phyloP scores from a whole-genome alignment of 495 filamentous ascomycete genomes.

The Daldinia bambusicola region DNA sequence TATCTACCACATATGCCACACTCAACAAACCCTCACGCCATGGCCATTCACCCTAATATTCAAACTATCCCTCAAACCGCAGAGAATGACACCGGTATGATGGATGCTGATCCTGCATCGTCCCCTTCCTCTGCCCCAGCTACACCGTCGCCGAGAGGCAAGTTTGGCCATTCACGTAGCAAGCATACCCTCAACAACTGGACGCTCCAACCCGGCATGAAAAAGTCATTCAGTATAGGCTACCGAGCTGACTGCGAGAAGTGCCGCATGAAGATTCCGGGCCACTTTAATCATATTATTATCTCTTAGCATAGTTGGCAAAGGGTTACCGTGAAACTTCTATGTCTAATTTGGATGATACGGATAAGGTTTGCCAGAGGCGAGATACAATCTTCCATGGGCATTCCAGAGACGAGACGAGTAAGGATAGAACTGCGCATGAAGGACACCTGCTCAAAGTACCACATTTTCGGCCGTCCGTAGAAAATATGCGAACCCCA shows the following conservation, averaged over 20 bases:
- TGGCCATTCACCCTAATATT: slow-evolving; percentile 49
- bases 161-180: slow-evolving; percentile 57
- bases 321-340: background rate
- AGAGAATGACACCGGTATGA: slow-evolving; percentile 46
- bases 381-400: background rate
- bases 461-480: background rate
- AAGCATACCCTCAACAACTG: slow-evolving; percentile 61
- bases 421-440: background rate
- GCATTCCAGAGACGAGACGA: background rate
- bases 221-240: slow-evolving; percentile 80
- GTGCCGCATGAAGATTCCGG: slow-evolving; percentile 79
- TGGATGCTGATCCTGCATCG: slow-evolving; percentile 46
- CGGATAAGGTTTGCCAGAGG: background rate
- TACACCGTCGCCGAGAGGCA: slow-evolving; percentile 50
- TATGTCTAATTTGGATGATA: slow-evolving; percentile 2
- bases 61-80: slow-evolving; percentile 42
- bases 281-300: slow-evolving; percentile 89
- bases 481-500: background rate
- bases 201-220: slow-evolving; percentile 65
- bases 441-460: background rate
- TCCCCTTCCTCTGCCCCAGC: slow-evolving; percentile 46
- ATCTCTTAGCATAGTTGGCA: slow-evolving; percentile 56
- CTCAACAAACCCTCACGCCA: slow-evolving; percentile 43
- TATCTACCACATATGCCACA: slow-evolving; percentile 51
- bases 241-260: slow-evolving; percentile 88